Percentiles rank a stretch among this genome's conserved stretches.
Conservation (phyloP, 2,329 filamentous ascomycete species). For the Ophiostoma perfectum region DNA sequence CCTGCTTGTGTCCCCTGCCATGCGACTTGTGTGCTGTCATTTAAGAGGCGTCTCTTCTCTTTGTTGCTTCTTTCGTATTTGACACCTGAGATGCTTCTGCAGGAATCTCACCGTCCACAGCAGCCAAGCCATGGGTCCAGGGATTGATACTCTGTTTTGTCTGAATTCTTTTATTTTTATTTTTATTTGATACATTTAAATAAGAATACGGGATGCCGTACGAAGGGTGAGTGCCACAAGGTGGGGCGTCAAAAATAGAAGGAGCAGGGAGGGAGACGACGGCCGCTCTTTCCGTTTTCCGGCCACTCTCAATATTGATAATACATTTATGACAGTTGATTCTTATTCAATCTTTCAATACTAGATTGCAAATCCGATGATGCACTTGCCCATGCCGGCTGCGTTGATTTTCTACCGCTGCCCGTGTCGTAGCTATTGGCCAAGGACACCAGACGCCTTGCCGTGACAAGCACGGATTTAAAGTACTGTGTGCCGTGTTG, state of each 20-base stretch:
- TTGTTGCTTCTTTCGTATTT: background rate
- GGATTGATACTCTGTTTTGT: too few species aligned
- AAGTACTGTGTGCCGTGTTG: constrained; percentile 7
- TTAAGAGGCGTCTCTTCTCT: background rate
- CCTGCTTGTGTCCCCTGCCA: background rate
- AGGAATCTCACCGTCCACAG: background rate
- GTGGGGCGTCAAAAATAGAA: constrained; percentile 3
- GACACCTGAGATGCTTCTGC: background rate
- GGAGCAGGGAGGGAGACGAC: constrained; percentile 1
- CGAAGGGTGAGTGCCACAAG: constrained; percentile 11
- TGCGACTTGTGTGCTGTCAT: background rate
- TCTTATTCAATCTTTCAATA: too few species aligned
- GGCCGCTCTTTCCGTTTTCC: background rate
- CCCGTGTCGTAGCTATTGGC: background rate
- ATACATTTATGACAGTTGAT: background rate
- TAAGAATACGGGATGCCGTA: constrained; percentile 13
- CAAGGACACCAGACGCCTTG: too few species aligned
- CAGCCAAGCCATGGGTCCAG: too few species aligned
- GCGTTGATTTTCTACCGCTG: background rate
- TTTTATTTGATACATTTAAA: background rate
- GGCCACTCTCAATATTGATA: too few species aligned
- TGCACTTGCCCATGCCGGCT: background rate
- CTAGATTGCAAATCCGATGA: background rate
- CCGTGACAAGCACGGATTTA: background rate
- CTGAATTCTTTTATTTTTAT: background rate